Conservation (phyloP, 2,329 filamentous ascomycete genomes). For the Ramularia collo-cygni region DNA sequence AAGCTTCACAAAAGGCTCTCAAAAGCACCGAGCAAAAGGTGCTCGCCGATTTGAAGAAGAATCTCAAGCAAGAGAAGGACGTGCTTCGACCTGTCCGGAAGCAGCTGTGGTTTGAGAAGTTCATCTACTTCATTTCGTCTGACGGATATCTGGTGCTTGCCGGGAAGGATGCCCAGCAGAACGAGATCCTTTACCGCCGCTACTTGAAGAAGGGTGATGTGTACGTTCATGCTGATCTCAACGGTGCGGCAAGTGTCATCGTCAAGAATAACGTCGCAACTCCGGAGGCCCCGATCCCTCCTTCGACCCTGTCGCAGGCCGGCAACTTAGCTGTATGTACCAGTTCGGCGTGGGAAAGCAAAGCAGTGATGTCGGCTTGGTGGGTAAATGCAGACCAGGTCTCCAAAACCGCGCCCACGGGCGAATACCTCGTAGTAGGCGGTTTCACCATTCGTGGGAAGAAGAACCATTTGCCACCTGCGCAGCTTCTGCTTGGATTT, state of each 20-base stretch:
- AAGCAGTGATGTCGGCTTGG: slow-evolving; percentile 91
- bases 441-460: slow-evolving; percentile 75
- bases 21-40: slow-evolving; percentile 91
- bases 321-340: slow-evolving; percentile 77
- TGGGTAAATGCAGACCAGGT: slow-evolving; percentile 91
- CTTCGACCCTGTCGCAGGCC: slow-evolving; percentile 84
- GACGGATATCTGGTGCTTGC: slow-evolving; percentile 88
- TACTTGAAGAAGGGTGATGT: slow-evolving; percentile 84
- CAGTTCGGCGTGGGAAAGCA: slow-evolving; percentile 90
- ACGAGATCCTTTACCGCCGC: slow-evolving; percentile 81
- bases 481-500: slow-evolving; percentile 80
- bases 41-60: slow-evolving; percentile 73
- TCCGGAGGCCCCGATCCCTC: slow-evolving; percentile 79
- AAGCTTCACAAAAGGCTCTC: slow-evolving; percentile 73
- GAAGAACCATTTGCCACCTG: slow-evolving; percentile 86
- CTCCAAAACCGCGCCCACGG: slow-evolving; percentile 71
- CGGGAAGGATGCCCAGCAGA: slow-evolving; percentile 82
- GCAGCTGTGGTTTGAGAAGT: slow-evolving; percentile 96
- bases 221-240: slow-evolving; percentile 84
- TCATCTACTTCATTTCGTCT: slow-evolving; percentile 88
- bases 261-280: slow-evolving; percentile 79
- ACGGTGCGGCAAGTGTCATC: slow-evolving; percentile 75
- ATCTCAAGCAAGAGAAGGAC: slow-evolving; percentile 85
- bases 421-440: slow-evolving; percentile 72
- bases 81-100: slow-evolving; percentile 74